Percentiles rank a stretch among this genome's conserved stretches.
These are phyloP conservation scores for Collybiopsis luxurians DNA, from an alignment of 768 basidiomycete species.

Conservation along the genomic window DNA sequence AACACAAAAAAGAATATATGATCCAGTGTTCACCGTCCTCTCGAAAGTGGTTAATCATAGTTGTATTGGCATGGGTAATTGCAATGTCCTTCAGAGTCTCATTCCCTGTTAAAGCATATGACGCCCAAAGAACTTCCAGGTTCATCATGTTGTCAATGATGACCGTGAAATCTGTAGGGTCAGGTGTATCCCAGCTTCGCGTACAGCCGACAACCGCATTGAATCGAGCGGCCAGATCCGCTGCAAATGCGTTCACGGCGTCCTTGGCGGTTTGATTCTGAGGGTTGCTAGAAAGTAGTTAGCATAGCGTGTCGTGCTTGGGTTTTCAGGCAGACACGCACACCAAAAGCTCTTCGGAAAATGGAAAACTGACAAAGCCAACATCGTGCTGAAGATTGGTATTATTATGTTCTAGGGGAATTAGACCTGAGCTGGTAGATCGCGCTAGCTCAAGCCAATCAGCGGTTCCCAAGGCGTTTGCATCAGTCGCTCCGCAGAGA, in stretches of 20 bases:
- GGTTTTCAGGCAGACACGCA: conserved; percentile 27
- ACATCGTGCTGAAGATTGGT: conserved; percentile 59
- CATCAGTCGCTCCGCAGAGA: conserved; percentile 40
- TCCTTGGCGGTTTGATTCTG: conserved; percentile 51
- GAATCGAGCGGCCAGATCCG: conserved; percentile 54
- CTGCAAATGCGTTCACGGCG: conserved; percentile 57
- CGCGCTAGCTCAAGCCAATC: conserved; percentile 59
- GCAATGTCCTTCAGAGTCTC: conserved; percentile 58
- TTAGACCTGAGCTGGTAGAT: conserved; percentile 46
- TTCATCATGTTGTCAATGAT: conserved; percentile 86
- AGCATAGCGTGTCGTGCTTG: not conserved
- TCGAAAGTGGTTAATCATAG: conserved; percentile 65
- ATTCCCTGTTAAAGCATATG: conserved; percentile 58
- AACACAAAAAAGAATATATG: not conserved
- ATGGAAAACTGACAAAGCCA: conserved; percentile 70
- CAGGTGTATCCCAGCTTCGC: conserved; percentile 61
- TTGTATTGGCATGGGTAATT: conserved; percentile 61
- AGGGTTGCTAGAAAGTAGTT: conserved; percentile 44
- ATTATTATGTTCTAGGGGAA: conserved; percentile 46
- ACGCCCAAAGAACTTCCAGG: conserved; percentile 62
- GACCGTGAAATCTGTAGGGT: conserved; percentile 60
- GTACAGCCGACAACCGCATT: conserved; percentile 62
- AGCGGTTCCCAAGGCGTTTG: conserved; percentile 35
- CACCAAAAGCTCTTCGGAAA: conserved; percentile 59
- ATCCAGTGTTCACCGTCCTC: conserved; percentile 44